Percentiles rank a stretch among this genome's conserved stretches.
Evolutionary conservation across 2,329 filamentous ascomycete genomes (phyloP).

Genomic region (Graphilbum sp.): DNA sequence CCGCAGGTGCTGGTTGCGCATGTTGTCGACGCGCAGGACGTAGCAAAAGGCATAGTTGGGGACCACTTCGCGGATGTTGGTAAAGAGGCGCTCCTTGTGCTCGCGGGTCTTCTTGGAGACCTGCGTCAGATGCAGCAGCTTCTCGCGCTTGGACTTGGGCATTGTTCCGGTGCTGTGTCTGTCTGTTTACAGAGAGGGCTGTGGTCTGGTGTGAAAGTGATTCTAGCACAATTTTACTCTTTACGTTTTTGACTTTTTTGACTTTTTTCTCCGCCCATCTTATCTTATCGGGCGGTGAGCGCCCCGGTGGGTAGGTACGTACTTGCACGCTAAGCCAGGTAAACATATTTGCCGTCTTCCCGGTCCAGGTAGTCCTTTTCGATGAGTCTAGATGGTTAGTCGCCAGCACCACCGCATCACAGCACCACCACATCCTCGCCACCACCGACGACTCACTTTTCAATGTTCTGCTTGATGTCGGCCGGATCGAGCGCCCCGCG

Average conservation of each 20-base stretch:
- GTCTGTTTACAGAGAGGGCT: too few relatives aligned
- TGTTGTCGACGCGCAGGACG: conserved; percentile 88
- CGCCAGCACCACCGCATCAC: too few relatives aligned
- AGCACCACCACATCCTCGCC: not conserved
- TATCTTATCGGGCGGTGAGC: conserved; percentile 10
- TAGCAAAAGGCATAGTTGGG: conserved; percentile 82
- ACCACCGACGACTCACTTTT: conserved; percentile 45
- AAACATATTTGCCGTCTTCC: conserved; percentile 53
- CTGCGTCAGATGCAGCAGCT: conserved; percentile 77
- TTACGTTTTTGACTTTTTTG: not conserved
- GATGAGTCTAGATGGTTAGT: conserved; percentile 45
- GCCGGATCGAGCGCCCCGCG: conserved; percentile 70
- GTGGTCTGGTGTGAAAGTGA: not conserved
- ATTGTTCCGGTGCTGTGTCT: conserved; percentile 31
- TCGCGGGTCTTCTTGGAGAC: conserved; percentile 86
- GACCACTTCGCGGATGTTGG: conserved; percentile 71
- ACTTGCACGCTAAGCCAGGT: conserved; percentile 53
- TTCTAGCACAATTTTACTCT: too few relatives aligned
- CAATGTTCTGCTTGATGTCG: conserved; percentile 95
- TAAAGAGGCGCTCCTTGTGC: conserved; percentile 77
- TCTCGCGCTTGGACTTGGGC: conserved; percentile 92
- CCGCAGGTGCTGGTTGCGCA: conserved; percentile 95
- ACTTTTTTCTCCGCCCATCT: conserved; percentile 5
- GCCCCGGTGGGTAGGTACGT: too few relatives aligned
- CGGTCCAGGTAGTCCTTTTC: conserved; percentile 89